phyloP scores from a whole-genome alignment of 2,329 filamentous ascomycete species.

The Curvularia lunata region DNA sequence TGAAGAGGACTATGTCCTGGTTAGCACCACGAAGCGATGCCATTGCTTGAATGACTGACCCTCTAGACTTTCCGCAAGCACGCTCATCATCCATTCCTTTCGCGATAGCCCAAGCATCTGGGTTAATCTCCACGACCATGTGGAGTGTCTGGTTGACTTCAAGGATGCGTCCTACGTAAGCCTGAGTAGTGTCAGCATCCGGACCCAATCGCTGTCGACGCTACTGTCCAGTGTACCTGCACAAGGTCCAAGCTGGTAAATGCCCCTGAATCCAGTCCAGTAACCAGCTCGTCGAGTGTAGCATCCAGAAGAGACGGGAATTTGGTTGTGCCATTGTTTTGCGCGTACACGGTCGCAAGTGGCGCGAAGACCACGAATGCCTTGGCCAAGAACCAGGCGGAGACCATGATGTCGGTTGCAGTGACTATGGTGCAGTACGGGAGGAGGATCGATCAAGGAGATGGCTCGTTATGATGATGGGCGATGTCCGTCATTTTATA shows the following conservation, averaged over 20 bases:
- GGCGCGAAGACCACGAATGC: conserved; percentile 30
- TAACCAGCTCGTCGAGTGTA: conserved; percentile 58
- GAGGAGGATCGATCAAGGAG: not conserved
- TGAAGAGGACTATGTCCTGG: conserved; percentile 59
- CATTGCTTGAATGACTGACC: conserved; percentile 40
- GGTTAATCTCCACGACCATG: conserved; percentile 62
- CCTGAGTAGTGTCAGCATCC: conserved; percentile 37
- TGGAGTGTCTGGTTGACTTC: conserved; percentile 62
- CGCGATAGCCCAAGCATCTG: conserved; percentile 60
- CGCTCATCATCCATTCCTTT: conserved; percentile 57
- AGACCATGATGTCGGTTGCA: conserved; percentile 28
- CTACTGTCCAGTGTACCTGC: conserved; percentile 17
- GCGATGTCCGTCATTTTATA: conserved; percentile 19
- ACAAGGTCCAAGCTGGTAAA: conserved; percentile 66
- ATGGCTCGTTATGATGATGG: not conserved
- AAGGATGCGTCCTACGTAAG: conserved; percentile 59
- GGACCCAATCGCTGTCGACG: not conserved
- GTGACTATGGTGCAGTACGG: not conserved
- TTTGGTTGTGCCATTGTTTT: conserved; percentile 15
- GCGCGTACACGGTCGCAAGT: conserved; percentile 23
- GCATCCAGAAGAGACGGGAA: conserved; percentile 57
- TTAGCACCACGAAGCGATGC: conserved; percentile 7
- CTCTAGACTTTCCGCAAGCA: conserved; percentile 53
- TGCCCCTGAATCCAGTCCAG: conserved; percentile 56
- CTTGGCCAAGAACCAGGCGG: conserved; percentile 24